Evolutionary conservation across 129 eudicot genomes (phyloP), one percentile per base, ranked within the genome.

Genomic region (Lactuca saligna): DNA sequence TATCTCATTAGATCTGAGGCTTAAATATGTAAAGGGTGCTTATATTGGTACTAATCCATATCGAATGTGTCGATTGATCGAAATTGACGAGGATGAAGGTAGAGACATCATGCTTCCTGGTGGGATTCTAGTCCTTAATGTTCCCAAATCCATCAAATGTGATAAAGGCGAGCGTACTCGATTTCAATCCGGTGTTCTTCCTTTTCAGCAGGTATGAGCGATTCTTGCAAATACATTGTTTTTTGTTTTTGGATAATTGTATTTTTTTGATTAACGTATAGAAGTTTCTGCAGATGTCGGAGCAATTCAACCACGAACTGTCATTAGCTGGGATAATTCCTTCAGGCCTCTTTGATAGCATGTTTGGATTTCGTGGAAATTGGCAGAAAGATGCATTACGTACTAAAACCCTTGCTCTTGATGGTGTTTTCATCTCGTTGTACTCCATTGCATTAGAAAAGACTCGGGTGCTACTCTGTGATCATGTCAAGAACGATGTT

Each of bases 351-450:
- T 94, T 94, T 74, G 87, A 94, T 69, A 31, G 93, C 31, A 87
- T 89, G 95, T 89, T 89, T 66, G 97, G 85, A 34, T 94, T 85
- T 80, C 74, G 96, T 16, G 95, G 97, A 63, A 87, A 88, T 74
- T 94, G 97, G 97, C 95, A 87, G 78, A 94, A 89, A 78, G 99
- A 94, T 80, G 99, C 97, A 46, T 86, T 96, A 35, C 66, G 77
- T 77, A 85, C 99, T 38, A 94, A 89, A 83, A 78, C 99, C 50
- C 92, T 94, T 50, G 88, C 97, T 55, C 87, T 89, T 83, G 99
- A 94, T 76, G 97, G 99, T 49, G 89, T 94, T 65, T 89, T 89
- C 74, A 89, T 94, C 75, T 84, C 99, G 14, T 63, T 94, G 63
- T 94, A 94, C 73, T 72, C 91, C 0, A 74, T 89, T 50, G 97